Conservation (phyloP, 108 stramenopile genomes). For the Skeletonema potamos region DNA sequence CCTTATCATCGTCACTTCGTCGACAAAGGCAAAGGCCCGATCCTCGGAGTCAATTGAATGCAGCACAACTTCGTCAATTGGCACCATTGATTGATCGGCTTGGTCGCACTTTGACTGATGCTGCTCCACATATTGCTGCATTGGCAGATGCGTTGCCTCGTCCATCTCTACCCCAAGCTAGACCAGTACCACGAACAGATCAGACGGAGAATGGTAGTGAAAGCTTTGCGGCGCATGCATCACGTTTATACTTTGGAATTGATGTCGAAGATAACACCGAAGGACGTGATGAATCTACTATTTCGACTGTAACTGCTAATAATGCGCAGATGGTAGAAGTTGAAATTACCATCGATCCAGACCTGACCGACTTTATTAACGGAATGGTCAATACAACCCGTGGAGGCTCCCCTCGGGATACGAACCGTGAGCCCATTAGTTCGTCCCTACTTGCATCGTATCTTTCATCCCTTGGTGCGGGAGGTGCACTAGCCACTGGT, state of each 20-base stretch:
- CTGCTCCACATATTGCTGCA: conserved; percentile 81
- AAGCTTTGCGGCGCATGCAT: conserved; percentile 37
- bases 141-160: conserved; percentile 63
- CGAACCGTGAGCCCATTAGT: conserved; percentile 18
- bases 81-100: conserved; percentile 87
- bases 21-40: conserved; percentile 2
- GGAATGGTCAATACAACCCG: conserved; percentile 80
- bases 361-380: conserved; percentile 75
- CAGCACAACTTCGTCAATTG: conserved; percentile 43
- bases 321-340: conserved; percentile 2
- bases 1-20: not conserved
- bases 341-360: conserved; percentile 56
- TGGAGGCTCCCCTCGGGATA: conserved; percentile 37
- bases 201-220: conserved; percentile 18
- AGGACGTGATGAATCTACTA: not conserved
- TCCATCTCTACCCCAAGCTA: not conserved
- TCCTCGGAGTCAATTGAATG: conserved; percentile 11
- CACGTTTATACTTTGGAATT: conserved; percentile 46
- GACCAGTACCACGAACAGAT: not conserved
- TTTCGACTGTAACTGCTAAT: not conserved
- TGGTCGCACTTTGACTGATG: conserved; percentile 80
- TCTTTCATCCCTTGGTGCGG: conserved; percentile 19
- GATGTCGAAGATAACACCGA: conserved; percentile 10
- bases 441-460: conserved; percentile 38
- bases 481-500: not conserved